A percentile compares a stretch with the other conserved stretches of the same genome.
Evolutionary conservation across 1,284 basidiomycete genomes (phyloP).

Genomic region (Apiotrichum montevideense): DNA sequence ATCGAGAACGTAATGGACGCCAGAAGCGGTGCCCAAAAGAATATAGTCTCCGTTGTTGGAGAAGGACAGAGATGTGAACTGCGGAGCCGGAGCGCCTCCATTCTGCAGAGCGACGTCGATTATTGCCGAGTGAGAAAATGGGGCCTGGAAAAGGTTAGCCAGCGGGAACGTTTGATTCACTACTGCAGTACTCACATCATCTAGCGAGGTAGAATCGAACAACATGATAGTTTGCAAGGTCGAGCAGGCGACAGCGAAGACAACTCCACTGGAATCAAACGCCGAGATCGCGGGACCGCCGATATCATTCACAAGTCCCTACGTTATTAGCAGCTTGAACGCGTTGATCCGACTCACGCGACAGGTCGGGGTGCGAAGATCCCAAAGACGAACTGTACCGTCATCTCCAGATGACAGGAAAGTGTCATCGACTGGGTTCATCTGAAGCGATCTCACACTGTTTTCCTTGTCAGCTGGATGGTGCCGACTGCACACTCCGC

Average conservation of each 20-base stretch:
- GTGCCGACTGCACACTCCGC: no score
- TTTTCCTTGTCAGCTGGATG: neutral
- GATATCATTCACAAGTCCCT: conserved; percentile 52
- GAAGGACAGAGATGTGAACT: conserved; percentile 86
- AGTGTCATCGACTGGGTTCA: conserved; percentile 87
- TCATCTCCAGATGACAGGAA: conserved; percentile 93
- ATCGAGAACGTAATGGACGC: conserved; percentile 87
- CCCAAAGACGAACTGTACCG: conserved; percentile 95
- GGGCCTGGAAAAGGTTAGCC: conserved; percentile 50
- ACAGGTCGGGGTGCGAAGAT: conserved; percentile 71
- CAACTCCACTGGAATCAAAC: conserved; percentile 80
- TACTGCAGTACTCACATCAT: conserved; percentile 53
- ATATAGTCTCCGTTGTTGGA: conserved; percentile 84
- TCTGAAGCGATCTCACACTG: conserved; percentile 79
- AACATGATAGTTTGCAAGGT: conserved; percentile 70
- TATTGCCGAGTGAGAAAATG: conserved; percentile 71
- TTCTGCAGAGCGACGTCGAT: conserved; percentile 68
- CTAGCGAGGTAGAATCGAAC: conserved; percentile 82
- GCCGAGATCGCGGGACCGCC: conserved; percentile 70
- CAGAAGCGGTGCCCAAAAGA: conserved; percentile 84
- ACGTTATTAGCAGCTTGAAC: neutral
- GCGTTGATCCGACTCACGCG: conserved; percentile 47
- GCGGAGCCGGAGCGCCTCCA: conserved; percentile 59
- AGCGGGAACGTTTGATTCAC: neutral
- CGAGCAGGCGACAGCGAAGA: conserved; percentile 90